Evolutionary conservation across 768 basidiomycete genomes (phyloP).

Genomic region (Glaciozyma martinii): DNA sequence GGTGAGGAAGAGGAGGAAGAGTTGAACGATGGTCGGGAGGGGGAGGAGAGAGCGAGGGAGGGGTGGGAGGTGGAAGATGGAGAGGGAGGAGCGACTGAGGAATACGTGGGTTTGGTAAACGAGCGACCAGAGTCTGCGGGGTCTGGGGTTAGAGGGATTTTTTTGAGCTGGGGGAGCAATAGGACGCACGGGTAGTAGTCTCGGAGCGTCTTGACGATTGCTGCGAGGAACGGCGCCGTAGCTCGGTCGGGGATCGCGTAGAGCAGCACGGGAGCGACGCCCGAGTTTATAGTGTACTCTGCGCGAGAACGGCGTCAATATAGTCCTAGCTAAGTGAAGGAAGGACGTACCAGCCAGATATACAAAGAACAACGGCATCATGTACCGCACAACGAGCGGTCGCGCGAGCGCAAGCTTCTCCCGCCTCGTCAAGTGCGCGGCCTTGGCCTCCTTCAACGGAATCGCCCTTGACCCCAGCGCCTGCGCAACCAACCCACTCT

Average conservation of each 20-base stretch:
- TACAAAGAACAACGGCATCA: conserved; percentile 70
- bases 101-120: conserved; percentile 85
- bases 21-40: conserved; percentile 50
- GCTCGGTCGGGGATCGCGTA: conserved; percentile 69
- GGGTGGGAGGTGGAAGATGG: conserved; percentile 64
- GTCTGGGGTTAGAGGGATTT: neutral
- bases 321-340: neutral
- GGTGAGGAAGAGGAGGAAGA: conserved; percentile 17
- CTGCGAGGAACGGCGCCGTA: conserved; percentile 55
- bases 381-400: conserved; percentile 71
- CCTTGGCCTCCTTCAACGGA: conserved; percentile 36
- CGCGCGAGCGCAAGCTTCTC: conserved; percentile 77
- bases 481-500: conserved; percentile 15
- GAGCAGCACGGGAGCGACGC: conserved; percentile 77
- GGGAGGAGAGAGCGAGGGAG: conserved; percentile 61
- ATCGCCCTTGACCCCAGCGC: conserved; percentile 39
- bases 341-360: conserved; percentile 53
- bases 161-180: neutral
- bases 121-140: conserved; percentile 45
- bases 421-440: conserved; percentile 47
- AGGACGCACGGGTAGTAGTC: conserved; percentile 61
- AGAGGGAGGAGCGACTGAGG: conserved; percentile 81
- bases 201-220: conserved; percentile 69
- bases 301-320: neutral
- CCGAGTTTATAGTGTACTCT: conserved; percentile 91